Conservation (phyloP, 2,329 filamentous ascomycete species). For the Ophiostoma quercus region DNA sequence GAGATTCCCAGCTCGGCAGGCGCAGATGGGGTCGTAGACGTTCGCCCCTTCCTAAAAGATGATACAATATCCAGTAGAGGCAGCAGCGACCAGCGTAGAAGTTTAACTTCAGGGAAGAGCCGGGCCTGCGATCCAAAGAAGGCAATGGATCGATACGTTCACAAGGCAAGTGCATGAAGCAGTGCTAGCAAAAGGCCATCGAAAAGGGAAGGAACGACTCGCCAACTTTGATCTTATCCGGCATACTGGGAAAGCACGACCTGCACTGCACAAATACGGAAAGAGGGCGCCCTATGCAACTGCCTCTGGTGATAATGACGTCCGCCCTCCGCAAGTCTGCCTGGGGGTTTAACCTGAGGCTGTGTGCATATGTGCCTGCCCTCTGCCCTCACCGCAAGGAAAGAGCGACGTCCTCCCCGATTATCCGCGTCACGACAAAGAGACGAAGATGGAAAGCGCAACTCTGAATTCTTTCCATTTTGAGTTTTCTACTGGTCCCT, state of each 20-base stretch:
- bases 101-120: not conserved
- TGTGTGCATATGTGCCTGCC: not conserved
- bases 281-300: not conserved
- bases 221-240: not conserved
- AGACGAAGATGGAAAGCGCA: not conserved
- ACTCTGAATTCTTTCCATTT: not conserved
- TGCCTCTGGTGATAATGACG: not conserved
- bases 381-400: not conserved
- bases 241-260: not conserved
- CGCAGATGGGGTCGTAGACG: not conserved
- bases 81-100: not conserved
- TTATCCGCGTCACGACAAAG: too few species aligned
- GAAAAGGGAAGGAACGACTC: not conserved
- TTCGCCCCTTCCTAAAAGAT: slow-evolving; percentile 9
- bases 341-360: not conserved
- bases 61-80: not conserved
- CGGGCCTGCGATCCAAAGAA: not conserved
- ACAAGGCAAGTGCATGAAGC: not conserved
- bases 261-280: not conserved
- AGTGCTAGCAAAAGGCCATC: not conserved
- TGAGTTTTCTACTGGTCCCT: too few species aligned
- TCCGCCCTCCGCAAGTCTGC: slow-evolving; percentile 1
- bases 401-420: too few species aligned
- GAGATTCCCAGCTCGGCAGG: slow-evolving; percentile 9
- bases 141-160: not conserved